Percentiles rank a stretch among this genome's conserved stretches.
phyloP scores from a whole-genome alignment of 2,329 filamentous ascomycete genomes.

The Botrytis deweyae region DNA sequence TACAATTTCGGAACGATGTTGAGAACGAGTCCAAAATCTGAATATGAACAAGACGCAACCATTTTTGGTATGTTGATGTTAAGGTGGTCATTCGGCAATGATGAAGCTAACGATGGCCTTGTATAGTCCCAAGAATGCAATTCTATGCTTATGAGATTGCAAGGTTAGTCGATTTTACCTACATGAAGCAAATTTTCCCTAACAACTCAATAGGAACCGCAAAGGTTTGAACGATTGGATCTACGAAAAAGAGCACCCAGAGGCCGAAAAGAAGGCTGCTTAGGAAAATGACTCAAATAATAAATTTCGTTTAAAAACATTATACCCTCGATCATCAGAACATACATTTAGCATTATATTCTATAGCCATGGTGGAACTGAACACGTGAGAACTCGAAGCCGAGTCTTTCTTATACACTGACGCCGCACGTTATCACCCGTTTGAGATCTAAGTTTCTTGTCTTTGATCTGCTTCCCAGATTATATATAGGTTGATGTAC shows the following conservation, averaged over 20 bases:
- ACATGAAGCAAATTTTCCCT: not conserved
- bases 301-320: not conserved
- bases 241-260: slow-evolving; percentile 75
- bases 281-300: slow-evolving; percentile 11
- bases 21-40: slow-evolving; percentile 70
- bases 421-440: not conserved
- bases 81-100: not conserved
- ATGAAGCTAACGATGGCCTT: slow-evolving; percentile 22
- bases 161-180: slow-evolving; percentile 36
- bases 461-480: not conserved
- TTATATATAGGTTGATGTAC: not conserved
- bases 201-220: slow-evolving; percentile 58
- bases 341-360: not conserved
- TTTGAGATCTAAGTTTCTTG: not conserved
- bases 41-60: slow-evolving; percentile 85
- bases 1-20: slow-evolving; percentile 98
- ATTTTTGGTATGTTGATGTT: slow-evolving; percentile 72
- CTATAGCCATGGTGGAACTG: not conserved
- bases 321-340: not conserved
- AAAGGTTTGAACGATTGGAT: slow-evolving; percentile 95
- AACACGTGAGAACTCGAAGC: not conserved
- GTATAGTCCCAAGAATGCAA: slow-evolving; percentile 64
- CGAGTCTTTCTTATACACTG: not conserved
- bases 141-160: slow-evolving; percentile 78
- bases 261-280: slow-evolving; percentile 39